Evolutionary conservation across 495 filamentous ascomycete species (phyloP).

Genomic region (Pseudevernia furfuracea): DNA sequence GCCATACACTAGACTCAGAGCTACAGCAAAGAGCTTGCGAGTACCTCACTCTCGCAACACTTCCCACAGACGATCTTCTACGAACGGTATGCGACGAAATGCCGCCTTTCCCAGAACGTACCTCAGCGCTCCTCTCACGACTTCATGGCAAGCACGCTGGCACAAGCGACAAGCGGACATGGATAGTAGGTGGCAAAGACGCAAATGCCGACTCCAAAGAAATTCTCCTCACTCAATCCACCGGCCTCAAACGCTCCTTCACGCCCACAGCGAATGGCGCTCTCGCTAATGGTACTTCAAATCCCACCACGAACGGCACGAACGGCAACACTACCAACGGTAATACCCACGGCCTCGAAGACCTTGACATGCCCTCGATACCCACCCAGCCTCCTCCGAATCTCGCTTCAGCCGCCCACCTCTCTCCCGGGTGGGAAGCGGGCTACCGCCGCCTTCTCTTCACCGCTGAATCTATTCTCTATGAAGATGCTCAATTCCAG

Average conservation of each 20-base stretch:
- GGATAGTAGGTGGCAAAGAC: constrained; percentile 91
- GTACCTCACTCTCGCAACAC: constrained; percentile 78
- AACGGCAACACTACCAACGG: constrained; percentile 30
- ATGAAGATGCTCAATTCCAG: constrained; percentile 91
- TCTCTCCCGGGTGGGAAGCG: constrained; percentile 88
- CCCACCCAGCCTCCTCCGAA: constrained; percentile 61
- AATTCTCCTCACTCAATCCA: constrained; percentile 71
- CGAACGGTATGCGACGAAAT: constrained; percentile 98
- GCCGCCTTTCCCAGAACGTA: constrained; percentile 94
- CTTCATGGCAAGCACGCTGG: constrained; percentile 88
- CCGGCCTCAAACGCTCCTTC: constrained; percentile 80
- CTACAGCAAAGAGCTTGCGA: constrained; percentile 95
- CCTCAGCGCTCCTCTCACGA: constrained; percentile 83
- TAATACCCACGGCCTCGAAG: constrained; percentile 55
- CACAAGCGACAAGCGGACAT: constrained; percentile 88
- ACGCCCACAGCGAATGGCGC: constrained; percentile 48
- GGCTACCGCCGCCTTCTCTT: constrained; percentile 84
- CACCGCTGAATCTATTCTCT: constrained; percentile 75
- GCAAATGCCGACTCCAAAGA: constrained; percentile 77
- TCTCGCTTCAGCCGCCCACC: constrained; percentile 82
- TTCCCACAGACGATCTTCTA: constrained; percentile 84
- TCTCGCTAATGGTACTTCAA: constrained; percentile 39
- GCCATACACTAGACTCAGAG: constrained; percentile 90
- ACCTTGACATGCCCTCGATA: constrained; percentile 66
- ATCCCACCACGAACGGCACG: constrained; percentile 33